Conservation (phyloP, 768 basidiomycete species). For the Pisolithus orientalis region DNA sequence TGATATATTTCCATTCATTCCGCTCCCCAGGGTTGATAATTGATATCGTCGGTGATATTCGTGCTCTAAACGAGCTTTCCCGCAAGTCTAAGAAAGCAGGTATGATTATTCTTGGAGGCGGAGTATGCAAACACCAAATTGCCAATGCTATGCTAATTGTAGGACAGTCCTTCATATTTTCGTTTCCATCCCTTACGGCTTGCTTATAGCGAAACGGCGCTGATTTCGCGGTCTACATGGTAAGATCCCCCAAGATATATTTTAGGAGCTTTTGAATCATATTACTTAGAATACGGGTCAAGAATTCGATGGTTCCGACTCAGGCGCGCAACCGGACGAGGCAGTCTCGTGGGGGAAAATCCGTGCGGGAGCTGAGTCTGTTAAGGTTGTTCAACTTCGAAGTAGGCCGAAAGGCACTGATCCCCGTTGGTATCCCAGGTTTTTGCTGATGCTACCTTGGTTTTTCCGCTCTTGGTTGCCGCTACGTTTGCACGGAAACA, state of each 20-base stretch:
- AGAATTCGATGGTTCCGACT: slow-evolving; percentile 98
- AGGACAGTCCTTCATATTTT: slow-evolving; percentile 19
- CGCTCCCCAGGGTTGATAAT: slow-evolving; percentile 75
- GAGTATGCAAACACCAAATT: slow-evolving; percentile 99
- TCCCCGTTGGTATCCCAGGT: slow-evolving; percentile 78
- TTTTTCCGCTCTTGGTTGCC: slow-evolving; percentile 92
- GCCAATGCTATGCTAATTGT: slow-evolving; percentile 99
- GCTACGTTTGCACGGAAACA: slow-evolving; percentile 75
- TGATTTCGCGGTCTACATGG: slow-evolving; percentile 94
- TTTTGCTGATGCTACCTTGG: slow-evolving; percentile 89
- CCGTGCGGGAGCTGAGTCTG: slow-evolving; percentile 71
- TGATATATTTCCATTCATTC: slow-evolving; percentile 99
- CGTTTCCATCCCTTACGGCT: slow-evolving; percentile 2
- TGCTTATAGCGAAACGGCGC: slow-evolving; percentile 84
- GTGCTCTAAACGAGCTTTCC: slow-evolving; percentile 82
- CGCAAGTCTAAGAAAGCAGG: slow-evolving; percentile 89
- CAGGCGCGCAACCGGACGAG: slow-evolving; percentile 94
- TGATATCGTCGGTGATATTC: slow-evolving; percentile 94
- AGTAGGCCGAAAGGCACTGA: slow-evolving; percentile 5
- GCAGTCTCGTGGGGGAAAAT: slow-evolving; percentile 99
- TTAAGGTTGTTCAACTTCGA: slow-evolving; percentile 50
- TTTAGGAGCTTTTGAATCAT: background rate
- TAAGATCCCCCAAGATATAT: slow-evolving; percentile 27
- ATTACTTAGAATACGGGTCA: slow-evolving; percentile 84
- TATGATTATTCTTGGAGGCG: slow-evolving; percentile 97